Evolutionary conservation across 2,329 filamentous ascomycete species (phyloP), one percentile per base, ranked within the genome.

Genomic region (Paracorniculantispora psalliotae): DNA sequence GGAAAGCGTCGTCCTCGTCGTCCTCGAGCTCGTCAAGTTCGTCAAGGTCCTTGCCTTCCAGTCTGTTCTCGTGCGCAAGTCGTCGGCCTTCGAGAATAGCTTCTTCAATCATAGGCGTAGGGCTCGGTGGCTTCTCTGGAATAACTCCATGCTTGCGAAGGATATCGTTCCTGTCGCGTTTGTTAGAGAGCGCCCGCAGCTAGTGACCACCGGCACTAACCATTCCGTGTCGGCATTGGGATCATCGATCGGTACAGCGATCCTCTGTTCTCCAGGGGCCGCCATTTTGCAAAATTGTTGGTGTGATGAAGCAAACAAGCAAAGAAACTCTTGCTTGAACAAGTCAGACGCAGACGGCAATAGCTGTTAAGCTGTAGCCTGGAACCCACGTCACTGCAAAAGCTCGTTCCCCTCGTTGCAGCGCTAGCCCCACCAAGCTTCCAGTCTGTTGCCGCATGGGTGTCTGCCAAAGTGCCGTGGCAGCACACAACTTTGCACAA

Each of bases 211-310:
- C 66, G 62, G 62, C 64, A 63, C 67, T 61, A 78, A 92, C 94
- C 94, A 99, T 87, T 99, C 94, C 63, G 94, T 99, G 72, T 99
- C 94, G 63, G 92, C 94, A 70, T 97, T 96, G 33, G 93, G 93
- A 71, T 97, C 88, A 71, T 96, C 91, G 65, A 99, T 89, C 47
- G 92, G 92, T 61, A 99, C 94, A 68, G 81, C 81, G 65, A 88
- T 86, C 49, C 85, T 78, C 68, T 88, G 83, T 57, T 88, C 85
- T 65, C 74, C 68, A 37, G 85, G 84, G 33, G 83, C 82, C 19
- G 84, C 83, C 85, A 88, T 88, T 56, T 33, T 70, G 62, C 1
- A 19, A 49, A 10, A 17, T 37, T 50, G 25, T 3, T 5, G 3
- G 12, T 13, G 39, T 17, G n/a, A n/a, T 17, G 37, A 52, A 10